Conservation (phyloP, 306 rosid species). For the Fragaria vesca region DNA sequence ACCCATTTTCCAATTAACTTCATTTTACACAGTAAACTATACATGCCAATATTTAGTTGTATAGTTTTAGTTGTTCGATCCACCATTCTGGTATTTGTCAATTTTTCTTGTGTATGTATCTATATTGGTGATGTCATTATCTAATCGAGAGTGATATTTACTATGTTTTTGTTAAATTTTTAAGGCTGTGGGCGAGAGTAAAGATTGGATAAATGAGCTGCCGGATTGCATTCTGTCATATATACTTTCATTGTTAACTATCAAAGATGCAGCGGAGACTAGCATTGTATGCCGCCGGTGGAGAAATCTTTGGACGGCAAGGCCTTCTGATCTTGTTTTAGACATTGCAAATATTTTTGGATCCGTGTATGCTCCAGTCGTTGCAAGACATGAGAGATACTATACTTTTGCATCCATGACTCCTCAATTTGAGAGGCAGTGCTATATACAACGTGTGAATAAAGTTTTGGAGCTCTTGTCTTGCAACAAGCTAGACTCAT, state of each 20-base stretch:
- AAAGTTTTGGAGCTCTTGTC: neutral
- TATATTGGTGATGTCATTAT: neutral
- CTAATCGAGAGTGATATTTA: neutral
- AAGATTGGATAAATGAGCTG: neutral
- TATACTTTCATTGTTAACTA: neutral
- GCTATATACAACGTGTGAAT: neutral
- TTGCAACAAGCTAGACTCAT: neutral
- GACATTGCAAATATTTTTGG: no score
- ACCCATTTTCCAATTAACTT: neutral
- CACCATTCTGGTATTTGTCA: no score
- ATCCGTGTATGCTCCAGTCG: no score
- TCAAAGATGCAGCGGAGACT: neutral
- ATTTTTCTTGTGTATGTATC: neutral
- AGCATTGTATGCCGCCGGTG: no score
- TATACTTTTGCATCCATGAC: neutral
- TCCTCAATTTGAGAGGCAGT: neutral
- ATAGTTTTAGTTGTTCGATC: no score
- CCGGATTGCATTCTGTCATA: neutral
- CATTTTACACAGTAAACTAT: no score
- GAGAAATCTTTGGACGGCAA: no score
- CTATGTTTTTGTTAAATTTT: neutral
- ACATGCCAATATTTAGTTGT: no score
- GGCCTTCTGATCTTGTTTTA: no score
- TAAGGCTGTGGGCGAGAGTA: neutral
- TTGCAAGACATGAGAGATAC: no score